Evolutionary conservation across 225 moss, liverwort and hornwort species (phyloP), one percentile per base, ranked within the genome.

Genomic region (Asterella californica): DNA sequence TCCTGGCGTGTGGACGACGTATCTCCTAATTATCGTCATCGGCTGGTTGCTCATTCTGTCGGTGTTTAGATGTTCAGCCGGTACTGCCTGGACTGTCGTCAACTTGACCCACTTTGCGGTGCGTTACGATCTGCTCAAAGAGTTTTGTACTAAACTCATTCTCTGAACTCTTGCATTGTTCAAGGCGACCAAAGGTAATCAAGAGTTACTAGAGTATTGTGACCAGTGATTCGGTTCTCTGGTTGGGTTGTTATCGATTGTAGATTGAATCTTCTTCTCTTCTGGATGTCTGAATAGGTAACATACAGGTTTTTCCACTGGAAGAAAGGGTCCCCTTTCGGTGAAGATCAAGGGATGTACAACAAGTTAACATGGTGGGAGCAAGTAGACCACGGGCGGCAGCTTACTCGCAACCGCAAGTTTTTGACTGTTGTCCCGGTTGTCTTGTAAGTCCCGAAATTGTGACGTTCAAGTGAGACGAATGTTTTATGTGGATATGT

Each of bases 311-410:
- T 97, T 81, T 97, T 97, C 72, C 96, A 97, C 79, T 97, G 96
- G 96, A 94, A 92, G 84, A 97, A 97, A 68, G 96, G 96, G 25
- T 93, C 94, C 30, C 96, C 96, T 25, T 97, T 97, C 52, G 96
- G 89, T 49, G 96, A 97, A 91, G 96, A 97, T 82, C 96, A 97
- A 86, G 96, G 96, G 66, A 92, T 94, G 87, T 97, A 97, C 81
- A 94, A 92, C 79, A 94, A 91, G 84, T 81, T 97, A 34, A 97
- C 96, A 25, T 97, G 96, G 96, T 97, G 94, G 96, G 96, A 97
- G 81, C 96, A 97, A 90, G 93, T 97, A 71, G 96, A 97, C 77
- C 92, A 97, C 83, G 96, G 96, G 65, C 89, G 96, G 71, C 96
- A 97, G 85, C 93, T 97, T 69, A 97, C 96, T 77, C 96, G 96